phyloP scores from a whole-genome alignment of 148 eudicot species.

The Camellia japonica region DNA sequence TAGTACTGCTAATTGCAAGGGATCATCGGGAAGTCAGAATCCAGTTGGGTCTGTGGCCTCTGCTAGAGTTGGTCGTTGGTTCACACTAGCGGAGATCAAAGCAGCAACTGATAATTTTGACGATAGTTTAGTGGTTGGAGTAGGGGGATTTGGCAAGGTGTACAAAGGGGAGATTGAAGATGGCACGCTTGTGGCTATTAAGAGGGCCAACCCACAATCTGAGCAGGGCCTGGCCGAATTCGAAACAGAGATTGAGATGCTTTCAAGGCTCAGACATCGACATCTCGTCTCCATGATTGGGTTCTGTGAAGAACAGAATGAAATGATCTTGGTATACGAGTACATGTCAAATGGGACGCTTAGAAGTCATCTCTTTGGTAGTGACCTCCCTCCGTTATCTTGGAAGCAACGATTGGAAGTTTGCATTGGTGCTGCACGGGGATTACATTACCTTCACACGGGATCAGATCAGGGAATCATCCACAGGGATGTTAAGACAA shows the following conservation, averaged over 20 bases:
- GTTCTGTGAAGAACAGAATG: conserved; percentile 21
- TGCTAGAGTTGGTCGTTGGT: conserved; percentile 13
- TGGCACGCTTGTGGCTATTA: conserved; percentile 19
- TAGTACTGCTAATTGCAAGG: conserved; percentile 1
- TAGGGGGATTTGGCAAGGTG: conserved; percentile 27
- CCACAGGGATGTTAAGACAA: conserved; percentile 21
- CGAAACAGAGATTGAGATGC: conserved; percentile 27
- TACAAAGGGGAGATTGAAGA: conserved; percentile 20
- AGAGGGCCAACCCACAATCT: conserved; percentile 24
- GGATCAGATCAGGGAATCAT: conserved; percentile 21
- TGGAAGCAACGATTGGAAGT: conserved; percentile 20
- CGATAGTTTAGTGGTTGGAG: conserved; percentile 20
- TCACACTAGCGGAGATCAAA: conserved; percentile 17
- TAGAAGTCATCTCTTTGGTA: conserved; percentile 22
- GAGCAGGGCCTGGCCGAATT: conserved; percentile 21
- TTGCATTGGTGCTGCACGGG: conserved; percentile 23
- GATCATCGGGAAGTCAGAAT: conserved; percentile 7
- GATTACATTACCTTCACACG: conserved; percentile 23
- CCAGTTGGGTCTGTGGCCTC: conserved; percentile 3
- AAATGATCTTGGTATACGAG: conserved; percentile 25
- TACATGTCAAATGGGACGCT: conserved; percentile 25
- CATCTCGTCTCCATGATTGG: conserved; percentile 24
- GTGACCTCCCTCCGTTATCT: conserved; percentile 15
- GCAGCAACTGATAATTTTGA: conserved; percentile 17
- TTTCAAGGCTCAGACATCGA: conserved; percentile 23